Evolutionary conservation across 257 asterid species (phyloP).

Genomic region (Solanum sejunctum): DNA sequence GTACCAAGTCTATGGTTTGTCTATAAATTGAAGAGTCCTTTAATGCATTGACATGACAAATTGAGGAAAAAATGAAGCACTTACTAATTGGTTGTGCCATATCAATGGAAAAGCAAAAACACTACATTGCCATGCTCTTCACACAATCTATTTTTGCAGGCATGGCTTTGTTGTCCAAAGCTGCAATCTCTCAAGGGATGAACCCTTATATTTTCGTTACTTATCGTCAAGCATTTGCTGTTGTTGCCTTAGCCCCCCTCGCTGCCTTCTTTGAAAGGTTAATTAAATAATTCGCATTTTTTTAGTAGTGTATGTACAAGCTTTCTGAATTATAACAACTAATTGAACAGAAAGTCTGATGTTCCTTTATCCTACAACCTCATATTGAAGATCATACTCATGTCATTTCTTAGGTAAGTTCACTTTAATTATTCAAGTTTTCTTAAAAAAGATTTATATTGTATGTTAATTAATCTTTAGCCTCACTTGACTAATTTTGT

Average conservation of each 20-base stretch:
- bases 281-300: not conserved
- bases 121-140: slow-evolving; percentile 25
- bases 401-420: slow-evolving; percentile 47
- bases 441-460: not conserved
- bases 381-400: slow-evolving; percentile 29
- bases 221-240: slow-evolving; percentile 51
- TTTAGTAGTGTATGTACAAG: not conserved
- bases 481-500: not conserved
- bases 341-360: slow-evolving; percentile 21
- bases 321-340: not conserved
- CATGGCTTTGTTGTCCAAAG: slow-evolving; percentile 49
- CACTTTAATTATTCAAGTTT: not conserved
- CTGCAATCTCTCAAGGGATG: slow-evolving; percentile 40
- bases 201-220: slow-evolving; percentile 43
- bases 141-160: slow-evolving; percentile 39
- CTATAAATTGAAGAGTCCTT: not conserved
- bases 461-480: not conserved
- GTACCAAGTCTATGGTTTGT: not conserved
- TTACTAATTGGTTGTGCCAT: not conserved
- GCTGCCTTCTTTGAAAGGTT: slow-evolving; percentile 46
- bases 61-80: not conserved
- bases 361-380: slow-evolving; percentile 28
- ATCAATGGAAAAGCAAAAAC: slow-evolving; percentile 11
- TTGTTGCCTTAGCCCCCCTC: slow-evolving; percentile 33
- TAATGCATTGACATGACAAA: not conserved